Evolutionary conservation across 371 early-diverging fungal genomes (phyloP).

Genomic region (Actinomortierella ambigua): DNA sequence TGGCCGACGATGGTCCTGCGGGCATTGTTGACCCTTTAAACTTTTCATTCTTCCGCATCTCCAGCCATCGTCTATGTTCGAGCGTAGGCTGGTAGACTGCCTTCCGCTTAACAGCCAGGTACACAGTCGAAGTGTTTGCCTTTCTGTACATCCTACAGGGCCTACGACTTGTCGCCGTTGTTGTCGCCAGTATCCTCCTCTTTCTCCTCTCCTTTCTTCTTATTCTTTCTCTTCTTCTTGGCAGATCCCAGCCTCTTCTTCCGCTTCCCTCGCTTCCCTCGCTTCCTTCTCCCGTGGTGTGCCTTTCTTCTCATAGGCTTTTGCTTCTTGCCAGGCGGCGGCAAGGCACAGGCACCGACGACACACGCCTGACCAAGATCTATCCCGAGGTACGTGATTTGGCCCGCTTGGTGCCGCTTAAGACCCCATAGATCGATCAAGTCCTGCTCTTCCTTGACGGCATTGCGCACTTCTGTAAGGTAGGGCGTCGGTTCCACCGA

Average conservation of each 20-base stretch:
- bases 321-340: not conserved
- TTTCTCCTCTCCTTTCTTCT: no score
- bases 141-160: no score
- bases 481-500: no score
- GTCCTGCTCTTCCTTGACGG: conserved; percentile 8
- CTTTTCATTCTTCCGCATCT: conserved; percentile 3
- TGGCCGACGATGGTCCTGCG: no score
- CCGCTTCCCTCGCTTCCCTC: not conserved
- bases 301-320: not conserved
- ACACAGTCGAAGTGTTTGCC: no score
- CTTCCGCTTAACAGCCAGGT: conserved; percentile 25
- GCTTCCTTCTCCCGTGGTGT: not conserved
- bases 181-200: no score
- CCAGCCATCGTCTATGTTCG: conserved; percentile 13
- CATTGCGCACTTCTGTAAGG: conserved; percentile 14
- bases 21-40: no score
- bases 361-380: conserved; percentile 14
- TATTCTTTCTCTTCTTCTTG: conserved; percentile 3
- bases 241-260: conserved; percentile 6
- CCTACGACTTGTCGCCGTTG: not conserved
- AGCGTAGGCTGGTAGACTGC: conserved; percentile 16
- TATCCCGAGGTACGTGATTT: conserved; percentile 12
- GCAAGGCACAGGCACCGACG: conserved; percentile 4
- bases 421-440: no score
- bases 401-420: not conserved